Evolutionary conservation across 2,329 filamentous ascomycete species (phyloP).

Genomic region (Sclerotinia nivalis): DNA sequence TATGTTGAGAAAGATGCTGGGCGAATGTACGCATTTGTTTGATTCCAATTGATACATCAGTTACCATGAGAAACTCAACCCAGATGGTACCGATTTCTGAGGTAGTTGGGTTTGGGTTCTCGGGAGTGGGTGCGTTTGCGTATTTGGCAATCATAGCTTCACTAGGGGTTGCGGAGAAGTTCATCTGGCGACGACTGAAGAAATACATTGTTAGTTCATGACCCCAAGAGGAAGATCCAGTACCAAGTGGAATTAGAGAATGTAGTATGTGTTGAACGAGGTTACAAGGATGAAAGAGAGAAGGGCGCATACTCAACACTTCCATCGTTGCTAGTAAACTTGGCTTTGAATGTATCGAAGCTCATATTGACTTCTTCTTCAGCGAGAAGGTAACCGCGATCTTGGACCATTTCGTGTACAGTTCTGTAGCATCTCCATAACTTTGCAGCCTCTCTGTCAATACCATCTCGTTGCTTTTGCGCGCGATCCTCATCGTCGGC

Average conservation of each 20-base stretch:
- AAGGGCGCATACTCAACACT: conserved; percentile 65
- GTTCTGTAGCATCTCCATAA: conserved; percentile 95
- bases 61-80: conserved; percentile 75
- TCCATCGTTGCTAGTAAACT: conserved; percentile 73
- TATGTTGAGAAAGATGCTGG: conserved; percentile 74
- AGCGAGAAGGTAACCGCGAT: conserved; percentile 88
- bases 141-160: conserved; percentile 83
- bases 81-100: conserved; percentile 85
- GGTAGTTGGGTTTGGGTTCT: conserved; percentile 66
- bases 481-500: conserved; percentile 38
- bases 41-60: conserved; percentile 78
- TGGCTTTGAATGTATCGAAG: conserved; percentile 74
- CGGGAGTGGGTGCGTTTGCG: conserved; percentile 68
- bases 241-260: not conserved
- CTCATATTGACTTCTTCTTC: conserved; percentile 87
- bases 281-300: not conserved
- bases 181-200: conserved; percentile 75
- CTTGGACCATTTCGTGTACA: conserved; percentile 89
- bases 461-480: conserved; percentile 40
- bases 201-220: conserved; percentile 12
- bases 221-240: not conserved
- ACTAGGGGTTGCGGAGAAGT: conserved; percentile 84
- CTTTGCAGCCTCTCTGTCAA: conserved; percentile 53
- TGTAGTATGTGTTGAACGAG: conserved; percentile 23
- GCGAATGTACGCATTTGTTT: conserved; percentile 91